Evolutionary conservation across 305 asterid genomes (phyloP), one percentile per base, ranked within the genome.

Genomic region (Fraxinus sp.): DNA sequence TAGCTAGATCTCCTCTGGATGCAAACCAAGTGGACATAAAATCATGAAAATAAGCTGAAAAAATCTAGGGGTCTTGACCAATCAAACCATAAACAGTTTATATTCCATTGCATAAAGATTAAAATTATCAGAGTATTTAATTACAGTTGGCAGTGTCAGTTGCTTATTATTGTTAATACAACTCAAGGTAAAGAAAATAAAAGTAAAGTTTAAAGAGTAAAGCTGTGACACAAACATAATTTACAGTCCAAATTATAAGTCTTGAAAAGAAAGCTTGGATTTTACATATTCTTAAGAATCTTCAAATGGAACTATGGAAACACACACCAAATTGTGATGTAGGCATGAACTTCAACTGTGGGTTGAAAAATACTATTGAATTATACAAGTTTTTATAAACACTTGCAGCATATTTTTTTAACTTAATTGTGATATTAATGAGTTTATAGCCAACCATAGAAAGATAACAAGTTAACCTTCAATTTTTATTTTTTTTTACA

Each of bases 61-160:
- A 70, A 70, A 80, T 32, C 68, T 84, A 85, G 87, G 86, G 39
- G 52, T 84, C 86, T 91, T 91, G 93, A 93, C 93, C 92, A 88
- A 86, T 88, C 82, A 77, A 86, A 80, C 59, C 80, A 84, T 55
- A 74, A 75, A 77, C 81, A 81, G 44, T 83, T 41, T 79, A 84
- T 86, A 44, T 85, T 35, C 91, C 93, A 82, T 92, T 87, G 82
- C 81, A 88, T 85, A 83, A 84, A 78, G 83, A 86, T 83, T 90
- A 84, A 83, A 89, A 74, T 85, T 82, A 76, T 80, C 44, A 66
- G 76, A 83, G 76, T 70, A 37, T 44, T 83, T 22, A 76, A 77
- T 85, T 76, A 85, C 86, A 83, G 92, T 90, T 89, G 93, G 94
- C 95, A 88, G 32, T 86, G 92, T 87, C 90, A 91, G 91, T 86